Evolutionary conservation across 495 filamentous ascomycete genomes (phyloP).

Genomic region (Cryomyces minteri): DNA sequence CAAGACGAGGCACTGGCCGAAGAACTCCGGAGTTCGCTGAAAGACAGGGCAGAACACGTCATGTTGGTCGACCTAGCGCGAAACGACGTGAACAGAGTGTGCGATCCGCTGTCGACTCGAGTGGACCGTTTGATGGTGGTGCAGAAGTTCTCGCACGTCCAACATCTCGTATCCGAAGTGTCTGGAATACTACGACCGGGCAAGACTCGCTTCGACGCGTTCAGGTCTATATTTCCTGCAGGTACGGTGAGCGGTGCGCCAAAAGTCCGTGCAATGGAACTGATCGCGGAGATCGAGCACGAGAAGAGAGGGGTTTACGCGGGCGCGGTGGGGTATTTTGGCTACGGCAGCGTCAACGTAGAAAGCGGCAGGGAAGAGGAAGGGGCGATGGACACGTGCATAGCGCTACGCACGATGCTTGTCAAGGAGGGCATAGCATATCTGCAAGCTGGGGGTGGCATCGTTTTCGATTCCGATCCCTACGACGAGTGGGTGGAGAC

Average conservation of each 20-base stretch:
- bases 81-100: slow-evolving; percentile 93
- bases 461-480: slow-evolving; percentile 87
- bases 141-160: slow-evolving; percentile 88
- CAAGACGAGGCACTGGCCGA: slow-evolving; percentile 67
- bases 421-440: slow-evolving; percentile 83
- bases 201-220: slow-evolving; percentile 87
- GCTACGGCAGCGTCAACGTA: slow-evolving; percentile 38
- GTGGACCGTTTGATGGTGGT: slow-evolving; percentile 93
- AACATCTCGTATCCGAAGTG: slow-evolving; percentile 91
- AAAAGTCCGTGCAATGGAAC: slow-evolving; percentile 90
- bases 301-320: slow-evolving; percentile 94
- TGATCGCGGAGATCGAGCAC: slow-evolving; percentile 82
- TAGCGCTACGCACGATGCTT: slow-evolving; percentile 93
- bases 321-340: slow-evolving; percentile 91
- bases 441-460: slow-evolving; percentile 84
- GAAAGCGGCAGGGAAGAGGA: slow-evolving; percentile 24
- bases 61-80: slow-evolving; percentile 97
- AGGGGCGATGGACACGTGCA: slow-evolving; percentile 96
- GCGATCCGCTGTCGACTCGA: slow-evolving; percentile 71
- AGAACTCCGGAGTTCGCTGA: slow-evolving; percentile 60
- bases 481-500: slow-evolving; percentile 96
- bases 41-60: slow-evolving; percentile 94
- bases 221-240: slow-evolving; percentile 81
- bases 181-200: slow-evolving; percentile 65
- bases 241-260: slow-evolving; percentile 89